Evolutionary conservation across 2,329 filamentous ascomycete genomes (phyloP).

Genomic region (Zymoseptoria passerinii): DNA sequence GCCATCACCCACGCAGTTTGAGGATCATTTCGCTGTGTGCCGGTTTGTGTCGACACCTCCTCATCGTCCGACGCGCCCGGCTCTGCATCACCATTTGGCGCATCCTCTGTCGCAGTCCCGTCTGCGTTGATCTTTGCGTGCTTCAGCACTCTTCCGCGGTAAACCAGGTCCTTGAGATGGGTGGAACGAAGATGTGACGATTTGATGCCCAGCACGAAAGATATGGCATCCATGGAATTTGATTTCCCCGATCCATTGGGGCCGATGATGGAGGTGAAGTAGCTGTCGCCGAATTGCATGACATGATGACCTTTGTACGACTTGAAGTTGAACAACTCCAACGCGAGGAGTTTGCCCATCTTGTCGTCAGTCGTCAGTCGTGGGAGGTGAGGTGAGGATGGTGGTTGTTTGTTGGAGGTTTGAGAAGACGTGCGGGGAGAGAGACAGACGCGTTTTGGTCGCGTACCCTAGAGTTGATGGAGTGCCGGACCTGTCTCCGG

Average conservation of each 20-base stretch:
- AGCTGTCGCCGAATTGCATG: conserved; percentile 91
- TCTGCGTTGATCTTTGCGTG: conserved; percentile 89
- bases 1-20: conserved; percentile 99
- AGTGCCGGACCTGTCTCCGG: too few species aligned
- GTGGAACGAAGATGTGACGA: conserved; percentile 94
- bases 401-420: neutral
- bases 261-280: conserved; percentile 98
- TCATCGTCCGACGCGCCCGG: conserved; percentile 40
- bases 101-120: conserved; percentile 56
- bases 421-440: neutral
- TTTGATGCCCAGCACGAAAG: conserved; percentile 96
- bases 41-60: conserved; percentile 46
- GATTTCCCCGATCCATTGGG: conserved; percentile 99
- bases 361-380: conserved; percentile 33
- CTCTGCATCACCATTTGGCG: conserved; percentile 42
- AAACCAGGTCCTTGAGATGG: conserved; percentile 89
- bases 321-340: conserved; percentile 98
- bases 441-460: neutral
- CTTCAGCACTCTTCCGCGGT: conserved; percentile 86
- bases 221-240: conserved; percentile 99
- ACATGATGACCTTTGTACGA: conserved; percentile 97
- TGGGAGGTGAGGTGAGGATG: too few species aligned
- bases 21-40: conserved; percentile 66
- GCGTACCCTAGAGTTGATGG: neutral
- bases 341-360: conserved; percentile 93